Evolutionary conservation across 2,329 filamentous ascomycete genomes (phyloP).

Genomic region (Arthrobotrys conoides): DNA sequence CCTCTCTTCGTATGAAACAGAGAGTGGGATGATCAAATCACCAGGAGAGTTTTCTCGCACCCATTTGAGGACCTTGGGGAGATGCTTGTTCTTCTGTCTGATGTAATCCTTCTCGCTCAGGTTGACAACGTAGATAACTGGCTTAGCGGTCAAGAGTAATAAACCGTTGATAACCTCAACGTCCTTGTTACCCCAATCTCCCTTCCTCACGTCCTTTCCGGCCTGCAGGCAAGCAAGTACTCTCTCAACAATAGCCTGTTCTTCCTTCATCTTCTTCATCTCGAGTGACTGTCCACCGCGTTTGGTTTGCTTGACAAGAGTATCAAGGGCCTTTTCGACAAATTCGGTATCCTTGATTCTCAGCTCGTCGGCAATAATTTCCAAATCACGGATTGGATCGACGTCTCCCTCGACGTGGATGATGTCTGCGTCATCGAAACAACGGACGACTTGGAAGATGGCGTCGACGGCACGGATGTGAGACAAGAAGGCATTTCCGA

Average conservation of each 20-base stretch:
- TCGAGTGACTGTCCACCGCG: conserved; percentile 95
- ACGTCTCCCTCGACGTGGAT: conserved; percentile 99
- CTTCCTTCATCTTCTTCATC: conserved; percentile 96
- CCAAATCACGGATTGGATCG: conserved; percentile 91
- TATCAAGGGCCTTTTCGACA: conserved; percentile 93
- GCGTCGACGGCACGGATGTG: conserved; percentile 98
- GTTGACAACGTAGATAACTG: conserved; percentile 97
- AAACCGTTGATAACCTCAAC: conserved; percentile 98
- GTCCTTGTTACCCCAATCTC: conserved; percentile 92
- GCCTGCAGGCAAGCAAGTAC: conserved; percentile 84
- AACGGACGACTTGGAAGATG: conserved; percentile 96
- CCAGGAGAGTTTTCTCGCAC: conserved; percentile 89
- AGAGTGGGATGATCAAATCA: conserved; percentile 93
- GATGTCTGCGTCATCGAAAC: conserved; percentile 99
- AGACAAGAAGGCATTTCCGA: conserved; percentile 97
- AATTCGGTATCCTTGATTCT: conserved; percentile 99
- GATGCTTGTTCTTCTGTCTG: conserved; percentile 99
- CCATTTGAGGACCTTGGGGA: conserved; percentile 94
- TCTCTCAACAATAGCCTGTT: conserved; percentile 93
- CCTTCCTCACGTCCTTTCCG: conserved; percentile 87
- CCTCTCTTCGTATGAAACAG: conserved; percentile 92
- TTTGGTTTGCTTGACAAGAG: conserved; percentile 91
- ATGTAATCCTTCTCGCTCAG: conserved; percentile 97
- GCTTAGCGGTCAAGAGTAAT: conserved; percentile 94
- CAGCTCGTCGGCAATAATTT: conserved; percentile 97